Conservation (phyloP, 2,329 filamentous ascomycete species). For the Talaromyces amestolkiae region DNA sequence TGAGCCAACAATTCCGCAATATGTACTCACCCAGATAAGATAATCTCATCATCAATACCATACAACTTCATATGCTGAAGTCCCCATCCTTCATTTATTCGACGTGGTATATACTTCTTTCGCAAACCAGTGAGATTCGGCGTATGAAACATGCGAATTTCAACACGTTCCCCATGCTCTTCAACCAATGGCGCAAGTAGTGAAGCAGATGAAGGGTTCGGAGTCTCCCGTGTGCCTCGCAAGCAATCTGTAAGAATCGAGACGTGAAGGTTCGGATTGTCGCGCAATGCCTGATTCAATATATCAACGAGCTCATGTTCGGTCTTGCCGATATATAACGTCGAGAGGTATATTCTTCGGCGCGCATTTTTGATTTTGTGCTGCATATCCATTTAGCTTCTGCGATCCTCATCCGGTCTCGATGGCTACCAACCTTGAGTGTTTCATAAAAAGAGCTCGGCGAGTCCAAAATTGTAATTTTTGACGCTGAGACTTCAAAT, state of each 20-base stretch:
- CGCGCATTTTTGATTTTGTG: conserved; percentile 78
- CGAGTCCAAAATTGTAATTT: conserved; percentile 74
- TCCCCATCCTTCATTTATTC: conserved; percentile 98
- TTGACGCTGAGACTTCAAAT: conserved; percentile 78
- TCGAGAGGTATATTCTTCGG: conserved; percentile 84
- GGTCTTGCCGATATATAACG: conserved; percentile 90
- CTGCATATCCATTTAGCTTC: conserved; percentile 42
- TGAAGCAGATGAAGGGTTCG: conserved; percentile 80
- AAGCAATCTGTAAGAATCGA: conserved; percentile 90
- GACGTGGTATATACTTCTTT: conserved; percentile 78
- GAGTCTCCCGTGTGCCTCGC: conserved; percentile 86
- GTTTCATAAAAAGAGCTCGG: conserved; percentile 89
- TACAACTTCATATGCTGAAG: conserved; percentile 99
- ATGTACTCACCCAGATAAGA: conserved; percentile 72
- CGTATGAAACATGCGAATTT: conserved; percentile 96
- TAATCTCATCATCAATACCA: conserved; percentile 90
- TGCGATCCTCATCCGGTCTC: not conserved
- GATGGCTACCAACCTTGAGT: conserved; percentile 63
- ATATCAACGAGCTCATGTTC: conserved; percentile 84
- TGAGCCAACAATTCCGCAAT: not conserved
- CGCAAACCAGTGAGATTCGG: conserved; percentile 86
- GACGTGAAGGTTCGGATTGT: conserved; percentile 72
- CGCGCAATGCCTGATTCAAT: conserved; percentile 69
- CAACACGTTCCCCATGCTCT: conserved; percentile 85
- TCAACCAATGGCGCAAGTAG: conserved; percentile 77